phyloP scores from a whole-genome alignment of 306 rosid genomes.

The Trifolium fragiferum region DNA sequence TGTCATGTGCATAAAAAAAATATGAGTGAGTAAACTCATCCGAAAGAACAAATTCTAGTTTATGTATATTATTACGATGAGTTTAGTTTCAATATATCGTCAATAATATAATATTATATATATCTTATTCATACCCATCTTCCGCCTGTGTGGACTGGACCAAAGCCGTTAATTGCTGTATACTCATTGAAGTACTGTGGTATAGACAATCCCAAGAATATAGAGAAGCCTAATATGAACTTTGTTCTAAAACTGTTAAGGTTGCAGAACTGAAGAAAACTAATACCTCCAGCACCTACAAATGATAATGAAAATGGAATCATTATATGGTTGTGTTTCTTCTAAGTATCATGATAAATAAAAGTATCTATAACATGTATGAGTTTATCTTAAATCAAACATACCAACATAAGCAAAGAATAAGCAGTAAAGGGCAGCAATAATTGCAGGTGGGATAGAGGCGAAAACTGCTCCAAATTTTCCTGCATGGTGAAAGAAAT shows the following conservation, averaged over 20 bases:
- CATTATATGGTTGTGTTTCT: conserved; percentile 16
- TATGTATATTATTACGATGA: background rate
- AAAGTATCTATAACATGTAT: background rate
- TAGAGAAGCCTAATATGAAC: conserved; percentile 88
- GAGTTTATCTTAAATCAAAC: conserved; percentile 37
- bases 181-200: conserved; percentile 97
- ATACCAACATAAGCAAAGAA: conserved; percentile 95
- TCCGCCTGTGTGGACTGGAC: conserved; percentile 85
- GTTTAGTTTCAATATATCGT: background rate
- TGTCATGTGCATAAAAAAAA: conserved; percentile 40
- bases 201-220: conserved; percentile 90
- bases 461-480: conserved; percentile 98
- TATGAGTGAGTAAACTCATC: conserved; percentile 34
- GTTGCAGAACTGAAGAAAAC: conserved; percentile 96
- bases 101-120: background rate
- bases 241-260: conserved; percentile 92
- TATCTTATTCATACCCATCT: conserved; percentile 78
- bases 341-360: conserved; percentile 12
- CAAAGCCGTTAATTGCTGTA: conserved; percentile 78
- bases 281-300: conserved; percentile 79
- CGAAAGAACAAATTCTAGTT: background rate
- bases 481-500: conserved; percentile 56
- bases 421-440: conserved; percentile 92
- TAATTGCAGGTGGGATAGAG: conserved; percentile 84
- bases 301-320: conserved; percentile 22